phyloP scores from a whole-genome alignment of 2,329 filamentous ascomycete species.

The Venturia asperata region DNA sequence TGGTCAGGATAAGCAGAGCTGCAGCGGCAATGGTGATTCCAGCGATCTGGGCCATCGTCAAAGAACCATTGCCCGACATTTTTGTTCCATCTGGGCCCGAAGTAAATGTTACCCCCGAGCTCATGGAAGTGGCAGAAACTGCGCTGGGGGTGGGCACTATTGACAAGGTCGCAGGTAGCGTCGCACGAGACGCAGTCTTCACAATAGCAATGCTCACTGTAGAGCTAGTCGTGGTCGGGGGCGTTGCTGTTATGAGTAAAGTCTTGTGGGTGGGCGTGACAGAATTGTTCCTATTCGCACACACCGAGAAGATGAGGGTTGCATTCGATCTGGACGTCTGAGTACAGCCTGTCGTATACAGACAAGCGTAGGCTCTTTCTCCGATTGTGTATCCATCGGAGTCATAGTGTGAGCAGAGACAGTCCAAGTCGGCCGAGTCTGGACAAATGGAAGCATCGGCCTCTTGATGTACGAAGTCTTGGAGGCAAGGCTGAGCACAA shows the following conservation, averaged over 20 bases:
- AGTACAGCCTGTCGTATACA: conserved; percentile 26
- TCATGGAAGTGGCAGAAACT: background rate
- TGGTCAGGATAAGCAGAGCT: conserved; percentile 32
- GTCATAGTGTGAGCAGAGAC: conserved; percentile 35
- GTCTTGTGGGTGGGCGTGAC: conserved; percentile 32
- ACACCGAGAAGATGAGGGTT: conserved; percentile 23
- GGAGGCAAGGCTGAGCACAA: conserved; percentile 34
- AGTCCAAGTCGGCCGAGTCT: conserved; percentile 28
- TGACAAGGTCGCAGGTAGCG: background rate
- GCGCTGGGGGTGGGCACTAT: background rate
- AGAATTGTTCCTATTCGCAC: conserved; percentile 30
- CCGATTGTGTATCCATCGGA: conserved; percentile 31
- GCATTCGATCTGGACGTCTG: background rate
- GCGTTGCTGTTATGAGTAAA: conserved; percentile 25
- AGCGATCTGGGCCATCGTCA: conserved; percentile 35
- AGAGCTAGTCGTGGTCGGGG: background rate
- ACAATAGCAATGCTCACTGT: conserved; percentile 13
- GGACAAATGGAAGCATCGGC: conserved; percentile 32
- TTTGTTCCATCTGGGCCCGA: background rate
- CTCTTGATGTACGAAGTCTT: conserved; percentile 28
- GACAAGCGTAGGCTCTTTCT: conserved; percentile 33
- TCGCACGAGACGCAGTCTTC: conserved; percentile 14
- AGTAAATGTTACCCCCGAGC: background rate
- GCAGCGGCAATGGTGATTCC: conserved; percentile 33
- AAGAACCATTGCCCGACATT: conserved; percentile 21